These are phyloP conservation scores for Salvia miltiorrhiza DNA, from an alignment of 257 asterid genomes.

Conservation along the genomic window DNA sequence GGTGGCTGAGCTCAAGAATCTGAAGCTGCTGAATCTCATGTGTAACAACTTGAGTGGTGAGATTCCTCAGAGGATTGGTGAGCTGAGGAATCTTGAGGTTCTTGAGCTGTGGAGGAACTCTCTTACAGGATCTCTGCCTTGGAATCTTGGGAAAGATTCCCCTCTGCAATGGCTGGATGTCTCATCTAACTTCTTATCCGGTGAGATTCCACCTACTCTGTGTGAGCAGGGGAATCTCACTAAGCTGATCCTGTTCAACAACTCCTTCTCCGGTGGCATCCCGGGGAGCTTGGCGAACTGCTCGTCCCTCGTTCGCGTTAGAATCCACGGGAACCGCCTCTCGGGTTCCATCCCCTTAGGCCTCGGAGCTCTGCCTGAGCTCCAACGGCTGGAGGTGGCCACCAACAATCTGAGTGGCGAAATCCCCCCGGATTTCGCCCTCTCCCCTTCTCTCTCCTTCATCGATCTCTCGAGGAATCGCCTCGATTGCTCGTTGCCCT, in stretches of 20 bases:
- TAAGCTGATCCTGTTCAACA: constrained; percentile 72
- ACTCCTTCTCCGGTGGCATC: constrained; percentile 64
- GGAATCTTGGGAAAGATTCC: constrained; percentile 50
- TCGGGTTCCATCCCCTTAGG: constrained; percentile 71
- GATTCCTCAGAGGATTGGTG: constrained; percentile 49
- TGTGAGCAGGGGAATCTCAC: constrained; percentile 60
- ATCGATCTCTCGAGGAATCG: constrained; percentile 58
- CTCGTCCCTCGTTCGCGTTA: constrained; percentile 60
- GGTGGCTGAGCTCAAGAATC: constrained; percentile 46
- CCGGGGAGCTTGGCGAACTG: constrained; percentile 61
- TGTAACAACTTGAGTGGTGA: constrained; percentile 52
- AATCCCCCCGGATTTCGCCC: constrained; percentile 58
- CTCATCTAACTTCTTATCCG: constrained; percentile 56
- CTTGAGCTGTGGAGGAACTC: constrained; percentile 70
- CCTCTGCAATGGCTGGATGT: constrained; percentile 70
- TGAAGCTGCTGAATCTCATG: constrained; percentile 75
- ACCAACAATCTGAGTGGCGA: constrained; percentile 57
- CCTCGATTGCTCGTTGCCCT: constrained; percentile 52
- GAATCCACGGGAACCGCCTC: constrained; percentile 55
- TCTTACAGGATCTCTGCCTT: constrained; percentile 55
- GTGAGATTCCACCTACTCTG: constrained; percentile 61
- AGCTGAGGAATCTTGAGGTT: constrained; percentile 47
- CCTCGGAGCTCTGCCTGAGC: constrained; percentile 58
- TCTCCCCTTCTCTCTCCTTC: constrained; percentile 58
- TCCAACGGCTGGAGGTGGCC: constrained; percentile 61